Conservation (phyloP, 129 eudicot genomes). For the Centella asiatica region DNA sequence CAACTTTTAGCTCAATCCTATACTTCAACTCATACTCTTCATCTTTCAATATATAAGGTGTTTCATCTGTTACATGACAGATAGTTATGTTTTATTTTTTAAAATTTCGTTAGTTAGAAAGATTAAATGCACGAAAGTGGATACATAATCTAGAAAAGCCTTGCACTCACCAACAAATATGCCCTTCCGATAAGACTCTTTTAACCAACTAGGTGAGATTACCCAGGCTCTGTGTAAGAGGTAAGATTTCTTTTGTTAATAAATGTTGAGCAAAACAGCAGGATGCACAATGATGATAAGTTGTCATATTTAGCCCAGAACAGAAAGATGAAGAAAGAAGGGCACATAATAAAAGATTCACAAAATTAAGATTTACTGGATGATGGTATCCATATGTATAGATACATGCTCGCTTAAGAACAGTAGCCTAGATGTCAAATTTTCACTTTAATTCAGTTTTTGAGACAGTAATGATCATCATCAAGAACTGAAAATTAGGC, state of each 20-base stretch:
- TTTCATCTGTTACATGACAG: slow-evolving; percentile 58
- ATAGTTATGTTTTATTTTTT: too few species aligned
- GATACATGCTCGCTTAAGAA: not conserved
- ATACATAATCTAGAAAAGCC: slow-evolving; percentile 7
- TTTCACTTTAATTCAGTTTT: too few species aligned
- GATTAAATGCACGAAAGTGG: not conserved
- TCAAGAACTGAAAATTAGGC: too few species aligned
- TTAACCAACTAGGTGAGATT: slow-evolving; percentile 75
- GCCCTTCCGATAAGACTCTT: slow-evolving; percentile 70
- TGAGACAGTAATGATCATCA: not conserved
- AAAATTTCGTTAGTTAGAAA: not conserved
- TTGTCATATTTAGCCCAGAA: too few species aligned
- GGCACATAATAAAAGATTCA: not conserved
- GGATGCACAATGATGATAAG: not conserved
- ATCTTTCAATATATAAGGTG: slow-evolving; percentile 59
- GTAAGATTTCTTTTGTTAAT: not conserved
- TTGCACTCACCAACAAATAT: slow-evolving; percentile 57
- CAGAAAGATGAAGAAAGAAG: not conserved
- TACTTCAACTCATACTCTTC: slow-evolving; percentile 56
- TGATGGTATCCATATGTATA: not conserved
- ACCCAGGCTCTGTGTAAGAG: slow-evolving; percentile 67
- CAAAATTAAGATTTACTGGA: not conserved
- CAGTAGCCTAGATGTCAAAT: not conserved
- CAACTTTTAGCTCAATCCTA: slow-evolving; percentile 43
- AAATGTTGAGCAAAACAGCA: not conserved